phyloP scores from a whole-genome alignment of 768 basidiomycete genomes.

The Suillus discolor region DNA sequence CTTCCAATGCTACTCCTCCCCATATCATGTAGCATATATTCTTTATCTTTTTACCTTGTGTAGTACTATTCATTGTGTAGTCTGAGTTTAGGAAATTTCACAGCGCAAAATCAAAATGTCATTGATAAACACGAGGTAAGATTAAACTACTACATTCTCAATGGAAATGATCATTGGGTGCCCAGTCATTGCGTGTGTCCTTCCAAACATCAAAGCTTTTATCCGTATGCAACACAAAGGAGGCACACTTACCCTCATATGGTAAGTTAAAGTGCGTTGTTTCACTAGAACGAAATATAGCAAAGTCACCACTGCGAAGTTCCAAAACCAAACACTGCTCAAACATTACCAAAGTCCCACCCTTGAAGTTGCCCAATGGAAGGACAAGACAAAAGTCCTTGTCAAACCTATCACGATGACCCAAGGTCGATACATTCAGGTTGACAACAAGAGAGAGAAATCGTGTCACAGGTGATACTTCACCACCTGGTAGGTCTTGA shows the following conservation, averaged over 20 bases:
- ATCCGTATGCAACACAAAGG: constrained; percentile 14
- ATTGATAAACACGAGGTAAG: no score
- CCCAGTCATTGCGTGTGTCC: constrained; percentile 6
- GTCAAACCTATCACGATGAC: constrained; percentile 10
- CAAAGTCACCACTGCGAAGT: constrained; percentile 8
- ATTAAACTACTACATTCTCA: no score
- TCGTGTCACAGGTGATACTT: background rate
- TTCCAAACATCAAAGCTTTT: constrained; percentile 8
- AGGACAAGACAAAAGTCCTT: background rate
- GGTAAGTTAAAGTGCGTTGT: constrained; percentile 11
- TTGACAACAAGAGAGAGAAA: constrained; percentile 12
- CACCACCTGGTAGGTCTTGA: background rate
- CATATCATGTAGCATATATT: no score
- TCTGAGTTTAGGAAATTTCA: no score
- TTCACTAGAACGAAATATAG: constrained; percentile 6
- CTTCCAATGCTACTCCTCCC: no score
- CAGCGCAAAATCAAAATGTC: no score
- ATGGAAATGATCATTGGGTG: background rate
- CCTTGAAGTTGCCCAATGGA: constrained; percentile 2
- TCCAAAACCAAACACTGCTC: constrained; percentile 10
- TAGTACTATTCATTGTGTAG: no score
- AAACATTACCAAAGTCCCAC: constrained; percentile 10
- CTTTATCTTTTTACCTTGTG: no score
- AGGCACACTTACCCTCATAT: constrained; percentile 7
- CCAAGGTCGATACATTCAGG: constrained; percentile 9